These are phyloP conservation scores for Trichophyton benhamiae DNA, from an alignment of 2,329 filamentous ascomycete genomes.

Conservation along the genomic window DNA sequence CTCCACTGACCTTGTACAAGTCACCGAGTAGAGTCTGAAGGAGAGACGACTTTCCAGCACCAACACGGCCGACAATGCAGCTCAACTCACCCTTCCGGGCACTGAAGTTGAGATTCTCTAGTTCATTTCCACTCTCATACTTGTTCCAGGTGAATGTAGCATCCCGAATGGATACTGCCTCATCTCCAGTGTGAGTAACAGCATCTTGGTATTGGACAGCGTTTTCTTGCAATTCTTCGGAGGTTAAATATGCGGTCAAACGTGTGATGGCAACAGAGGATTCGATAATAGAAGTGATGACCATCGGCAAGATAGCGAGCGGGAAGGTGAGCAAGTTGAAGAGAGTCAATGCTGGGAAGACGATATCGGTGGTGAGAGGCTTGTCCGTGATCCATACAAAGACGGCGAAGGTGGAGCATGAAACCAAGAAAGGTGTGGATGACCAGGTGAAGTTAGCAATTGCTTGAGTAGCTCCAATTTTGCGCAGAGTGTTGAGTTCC, in stretches of 20 bases:
- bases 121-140: conserved; percentile 52
- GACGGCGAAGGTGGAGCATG: conserved; percentile 88
- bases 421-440: conserved; percentile 92
- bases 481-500: conserved; percentile 87
- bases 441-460: conserved; percentile 98
- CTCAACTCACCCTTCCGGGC: conserved; percentile 87
- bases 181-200: conserved; percentile 66
- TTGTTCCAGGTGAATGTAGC: conserved; percentile 93
- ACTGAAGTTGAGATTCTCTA: conserved; percentile 76
- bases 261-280: conserved; percentile 84
- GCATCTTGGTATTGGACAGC: conserved; percentile 60
- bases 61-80: conserved; percentile 89
- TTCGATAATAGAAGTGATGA: conserved; percentile 92
- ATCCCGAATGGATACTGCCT: conserved; percentile 70
- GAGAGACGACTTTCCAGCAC: conserved; percentile 85
- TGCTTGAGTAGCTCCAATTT: conserved; percentile 87
- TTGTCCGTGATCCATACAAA: conserved; percentile 74
- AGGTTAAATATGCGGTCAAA: conserved; percentile 69
- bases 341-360: conserved; percentile 82
- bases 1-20: conserved; percentile 75
- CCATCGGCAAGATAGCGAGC: conserved; percentile 87
- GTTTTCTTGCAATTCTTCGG: conserved; percentile 81
- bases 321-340: conserved; percentile 97
- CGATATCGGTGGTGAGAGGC: conserved; percentile 83
- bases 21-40: conserved; percentile 81